Base-by-base conservation (phyloP, 768 basidiomycete species). In the Amanita exitialis region DNA sequence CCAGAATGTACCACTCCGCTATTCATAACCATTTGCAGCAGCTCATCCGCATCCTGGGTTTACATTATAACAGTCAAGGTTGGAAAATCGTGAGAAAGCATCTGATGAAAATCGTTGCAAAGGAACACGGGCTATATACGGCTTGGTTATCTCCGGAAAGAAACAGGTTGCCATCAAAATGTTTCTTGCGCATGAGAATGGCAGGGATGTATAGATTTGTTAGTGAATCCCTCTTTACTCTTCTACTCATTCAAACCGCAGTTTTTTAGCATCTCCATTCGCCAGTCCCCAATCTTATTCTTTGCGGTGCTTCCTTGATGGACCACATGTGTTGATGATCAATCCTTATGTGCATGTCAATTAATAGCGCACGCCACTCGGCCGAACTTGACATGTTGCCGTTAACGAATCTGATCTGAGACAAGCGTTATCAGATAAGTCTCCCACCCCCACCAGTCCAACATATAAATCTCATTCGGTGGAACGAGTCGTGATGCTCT, bases 11-110 rank as follows among this genome's bases (percentile, higher is more conserved):
- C 56, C 78, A 80, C 64, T 74, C 77, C 2, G 66, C 76, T 53
- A 69, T 80, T 47, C 77, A 79, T 62, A 80, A 79, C 54, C 78
- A 81, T 46, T 64, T 81, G 25, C 79, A 81, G 56, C 78, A 76
- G 53, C 71, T 80, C 38, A 75, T 79, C 50, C 73, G 79, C 2
- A 72, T 81, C 4, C 71, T 81, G 49, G 77, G 68, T 9, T 63
- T 81, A 13, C 79, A 81, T 58, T 76, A 79, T 57, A 74, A 70
- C 44, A 77, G 78, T 15, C 63, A 58, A n/a, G 78, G 77, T 3
- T 80, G 78, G 76, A 64, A 63, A 8, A 58, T 79, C 10, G 74
- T 79, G 20, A 66, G 76, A 13, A 58, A 62, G n/a, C 70, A 74
- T 50, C 61, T 80, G 36, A 63, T 62, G 27, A 64, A 63, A 18